Evolutionary conservation across 1,284 basidiomycete genomes (phyloP).

Genomic region (Cryptococcus amylolentus): DNA sequence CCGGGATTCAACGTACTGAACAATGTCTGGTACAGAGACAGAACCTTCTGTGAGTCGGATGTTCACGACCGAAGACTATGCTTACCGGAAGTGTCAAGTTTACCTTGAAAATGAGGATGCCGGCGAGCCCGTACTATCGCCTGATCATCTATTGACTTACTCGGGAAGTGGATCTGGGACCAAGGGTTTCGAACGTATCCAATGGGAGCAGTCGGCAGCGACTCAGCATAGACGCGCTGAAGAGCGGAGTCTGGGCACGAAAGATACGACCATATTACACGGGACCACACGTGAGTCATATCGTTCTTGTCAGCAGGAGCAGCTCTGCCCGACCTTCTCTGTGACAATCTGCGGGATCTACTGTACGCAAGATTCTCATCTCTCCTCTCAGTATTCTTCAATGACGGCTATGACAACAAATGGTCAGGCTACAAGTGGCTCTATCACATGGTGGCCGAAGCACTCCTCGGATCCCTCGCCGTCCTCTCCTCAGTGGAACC

Average conservation of each 20-base stretch:
- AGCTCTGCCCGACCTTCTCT: neutral
- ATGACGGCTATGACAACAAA: conserved; percentile 6
- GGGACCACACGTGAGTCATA: conserved; percentile 1
- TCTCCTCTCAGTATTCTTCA: conserved; percentile 4
- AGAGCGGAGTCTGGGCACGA: neutral
- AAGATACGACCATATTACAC: neutral
- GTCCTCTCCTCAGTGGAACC: conserved; percentile 5
- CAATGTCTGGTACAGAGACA: conserved; percentile 12
- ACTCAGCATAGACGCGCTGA: no score
- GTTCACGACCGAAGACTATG: neutral
- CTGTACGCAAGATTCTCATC: neutral
- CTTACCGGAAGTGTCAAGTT: neutral
- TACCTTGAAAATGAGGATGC: neutral
- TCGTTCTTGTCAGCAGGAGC: no score
- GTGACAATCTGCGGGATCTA: neutral
- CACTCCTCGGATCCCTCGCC: conserved; percentile 3
- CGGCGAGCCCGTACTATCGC: neutral
- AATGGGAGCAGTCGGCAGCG: neutral
- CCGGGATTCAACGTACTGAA: conserved; percentile 11
- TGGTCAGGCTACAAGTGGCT: conserved; percentile 13
- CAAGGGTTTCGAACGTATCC: neutral
- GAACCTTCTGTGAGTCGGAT: conserved; percentile 5
- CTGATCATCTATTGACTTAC: neutral
- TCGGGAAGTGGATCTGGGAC: neutral
- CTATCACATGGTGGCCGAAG: conserved; percentile 9